Base-by-base conservation (phyloP, 768 basidiomycete genomes). In the Mrakia gelida region DNA sequence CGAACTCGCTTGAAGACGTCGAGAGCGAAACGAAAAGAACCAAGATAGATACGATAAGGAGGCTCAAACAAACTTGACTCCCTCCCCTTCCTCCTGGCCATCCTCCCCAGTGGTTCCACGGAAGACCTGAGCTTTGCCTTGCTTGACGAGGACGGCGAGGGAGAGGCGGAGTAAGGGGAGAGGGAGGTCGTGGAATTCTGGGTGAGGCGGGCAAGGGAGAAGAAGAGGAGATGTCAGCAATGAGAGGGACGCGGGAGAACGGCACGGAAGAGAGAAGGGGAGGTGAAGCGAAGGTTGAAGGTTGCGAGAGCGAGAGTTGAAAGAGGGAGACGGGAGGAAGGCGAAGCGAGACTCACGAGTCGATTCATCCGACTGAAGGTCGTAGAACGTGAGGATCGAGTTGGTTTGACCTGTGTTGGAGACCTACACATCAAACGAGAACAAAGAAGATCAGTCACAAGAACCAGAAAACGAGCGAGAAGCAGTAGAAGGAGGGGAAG, bases 311-410 rank as follows among this genome's bases (percentile, higher is more conserved):
- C n/a, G n/a, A n/a, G n/a, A 38, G 8, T 38, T 8, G 8, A 38
- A 38, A 8, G 8, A 38, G 38, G 38, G 8, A 38, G 52, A 45
- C 16, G 38, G 73, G 65, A 43, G 61, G 74, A 0, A 62, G n/a
- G 15, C 45, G n/a, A n/a, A n/a, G n/a, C n/a, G n/a, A n/a, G n/a
- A 73, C 43, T 23, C n/a, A 59, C n/a, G 43, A 72, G 65, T 68
- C 30, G 62, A 52, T 21, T 38, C 52, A 26, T 75, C 78, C 13
- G 78, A 79, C 2, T 84, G 84, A 16, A 87, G 81, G 75, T 87
- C 86, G 79, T 85, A 86, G 72, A 86, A 85, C 0, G 86, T 87
- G 81, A 87, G 80, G 80, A 87, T 85, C 18, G 81, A 82, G 34
- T 82, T 82, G 10, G 79, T 83, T 74, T 84, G 82, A 0, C 86